A percentile compares a stretch with the other conserved stretches of the same genome.
Conservation (phyloP, 2,329 filamentous ascomycete species). For the Apiospora phragmitis region DNA sequence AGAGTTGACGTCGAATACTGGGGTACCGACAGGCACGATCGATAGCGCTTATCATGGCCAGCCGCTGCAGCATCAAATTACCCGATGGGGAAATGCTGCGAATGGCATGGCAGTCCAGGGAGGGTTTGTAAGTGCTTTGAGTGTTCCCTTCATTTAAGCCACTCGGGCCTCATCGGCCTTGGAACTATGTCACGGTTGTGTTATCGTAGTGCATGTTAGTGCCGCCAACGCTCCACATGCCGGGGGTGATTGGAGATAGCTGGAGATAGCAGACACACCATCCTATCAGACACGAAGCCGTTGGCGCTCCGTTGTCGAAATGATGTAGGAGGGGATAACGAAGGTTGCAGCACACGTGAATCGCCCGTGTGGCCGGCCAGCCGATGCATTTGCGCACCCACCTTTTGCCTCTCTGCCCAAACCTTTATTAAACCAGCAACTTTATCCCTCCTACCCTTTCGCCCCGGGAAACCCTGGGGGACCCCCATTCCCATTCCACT, state of each 20-base stretch:
- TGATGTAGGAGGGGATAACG: not conserved
- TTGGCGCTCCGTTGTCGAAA: not conserved
- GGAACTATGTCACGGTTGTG: constrained; percentile 3
- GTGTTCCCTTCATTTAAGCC: not conserved
- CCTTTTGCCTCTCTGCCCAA: not conserved
- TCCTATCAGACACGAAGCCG: constrained; percentile 5
- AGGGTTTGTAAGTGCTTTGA: not conserved
- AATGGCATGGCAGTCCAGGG: not conserved
- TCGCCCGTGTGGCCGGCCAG: not conserved
- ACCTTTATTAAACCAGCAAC: constrained; percentile 5
- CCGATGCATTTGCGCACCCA: not conserved
- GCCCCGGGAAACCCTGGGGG: not conserved
- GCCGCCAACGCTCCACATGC: not conserved
- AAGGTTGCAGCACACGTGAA: not conserved
- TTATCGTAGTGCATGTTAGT: constrained; percentile 4
- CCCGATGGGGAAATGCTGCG: not conserved
- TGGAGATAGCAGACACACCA: not conserved
- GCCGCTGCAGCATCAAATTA: not conserved
- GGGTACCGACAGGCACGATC: not conserved
- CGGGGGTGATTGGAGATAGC: constrained; percentile 5
- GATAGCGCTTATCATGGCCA: not conserved
- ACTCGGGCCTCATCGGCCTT: constrained; percentile 6
- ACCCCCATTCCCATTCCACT: not conserved
- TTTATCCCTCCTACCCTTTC: not conserved
- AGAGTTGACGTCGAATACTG: not conserved